These are phyloP conservation scores for Nevesoporus exiguus DNA, from an alignment of 768 basidiomycete species.

Conservation along the genomic window DNA sequence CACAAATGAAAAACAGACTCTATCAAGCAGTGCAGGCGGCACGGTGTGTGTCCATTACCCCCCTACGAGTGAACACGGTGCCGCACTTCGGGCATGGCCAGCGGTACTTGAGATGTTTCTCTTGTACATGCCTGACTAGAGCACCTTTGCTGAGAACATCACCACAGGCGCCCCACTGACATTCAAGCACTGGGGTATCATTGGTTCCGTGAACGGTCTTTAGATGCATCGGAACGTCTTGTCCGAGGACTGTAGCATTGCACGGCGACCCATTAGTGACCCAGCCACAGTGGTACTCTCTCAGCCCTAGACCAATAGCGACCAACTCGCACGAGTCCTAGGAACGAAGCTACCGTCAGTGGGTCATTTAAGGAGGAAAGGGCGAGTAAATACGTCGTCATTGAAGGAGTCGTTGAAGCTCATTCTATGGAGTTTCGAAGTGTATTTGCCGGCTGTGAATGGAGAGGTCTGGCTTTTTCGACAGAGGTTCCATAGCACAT, in stretches of 20 bases:
- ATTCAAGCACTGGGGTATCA: constrained; percentile 1
- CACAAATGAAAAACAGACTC: background rate
- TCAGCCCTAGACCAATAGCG: background rate
- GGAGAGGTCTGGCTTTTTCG: background rate
- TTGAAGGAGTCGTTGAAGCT: constrained; percentile 7
- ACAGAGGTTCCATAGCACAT: background rate
- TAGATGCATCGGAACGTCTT: constrained; percentile 17
- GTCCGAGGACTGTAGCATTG: constrained; percentile 6
- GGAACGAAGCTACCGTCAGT: background rate
- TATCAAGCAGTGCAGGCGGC: constrained; percentile 4
- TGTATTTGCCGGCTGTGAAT: background rate
- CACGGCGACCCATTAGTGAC: constrained; percentile 7
- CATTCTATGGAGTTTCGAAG: background rate
- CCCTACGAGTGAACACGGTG: constrained; percentile 18
- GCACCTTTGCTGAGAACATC: constrained; percentile 13
- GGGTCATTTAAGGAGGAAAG: background rate
- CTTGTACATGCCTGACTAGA: constrained; percentile 23
- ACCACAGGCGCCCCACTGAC: constrained; percentile 18
- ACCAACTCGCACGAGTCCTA: constrained; percentile 15
- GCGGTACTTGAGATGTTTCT: constrained; percentile 18
- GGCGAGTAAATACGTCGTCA: constrained; percentile 12
- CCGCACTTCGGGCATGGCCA: constrained; percentile 25
- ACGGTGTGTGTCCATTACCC: constrained; percentile 18
- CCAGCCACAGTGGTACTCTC: constrained; percentile 13
- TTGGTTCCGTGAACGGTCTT: constrained; percentile 8